These are phyloP conservation scores for Davidsoniella eucalypti DNA, from an alignment of 2,329 filamentous ascomycete genomes.

Conservation along the genomic window DNA sequence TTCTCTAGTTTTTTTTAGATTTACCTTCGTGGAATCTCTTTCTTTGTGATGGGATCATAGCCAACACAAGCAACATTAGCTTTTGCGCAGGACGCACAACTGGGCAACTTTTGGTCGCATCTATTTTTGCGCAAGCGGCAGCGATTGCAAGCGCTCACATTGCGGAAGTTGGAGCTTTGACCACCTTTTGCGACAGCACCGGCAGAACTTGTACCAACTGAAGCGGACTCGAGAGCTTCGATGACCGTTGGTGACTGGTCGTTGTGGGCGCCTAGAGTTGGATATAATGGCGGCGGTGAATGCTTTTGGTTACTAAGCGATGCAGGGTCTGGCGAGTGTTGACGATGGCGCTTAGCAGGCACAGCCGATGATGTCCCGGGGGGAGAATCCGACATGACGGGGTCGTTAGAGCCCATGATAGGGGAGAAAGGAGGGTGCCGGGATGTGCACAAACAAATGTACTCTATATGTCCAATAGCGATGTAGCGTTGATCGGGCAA, in stretches of 20 bases:
- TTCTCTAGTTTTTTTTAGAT: slow-evolving; percentile 30
- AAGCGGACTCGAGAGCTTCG: background rate
- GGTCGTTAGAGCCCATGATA: too few species aligned
- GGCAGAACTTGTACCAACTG: slow-evolving; percentile 15
- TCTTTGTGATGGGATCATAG: slow-evolving; percentile 91
- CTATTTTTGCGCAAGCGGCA: slow-evolving; percentile 86
- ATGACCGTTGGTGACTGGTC: too few species aligned
- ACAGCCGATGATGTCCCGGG: slow-evolving; percentile 18
- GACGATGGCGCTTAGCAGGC: slow-evolving; percentile 41
- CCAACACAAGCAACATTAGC: slow-evolving; percentile 83
- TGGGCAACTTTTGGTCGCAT: slow-evolving; percentile 83
- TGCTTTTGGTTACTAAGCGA: background rate
- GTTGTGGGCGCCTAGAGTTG: too few species aligned
- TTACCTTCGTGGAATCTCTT: slow-evolving; percentile 82
- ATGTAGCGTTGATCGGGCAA: too few species aligned
- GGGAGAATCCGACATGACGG: background rate
- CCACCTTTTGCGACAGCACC: slow-evolving; percentile 28
- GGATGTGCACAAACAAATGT: too few species aligned
- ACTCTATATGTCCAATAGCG: too few species aligned
- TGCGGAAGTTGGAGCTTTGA: slow-evolving; percentile 56
- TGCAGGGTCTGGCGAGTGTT: slow-evolving; percentile 30
- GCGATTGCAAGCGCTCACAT: slow-evolving; percentile 87
- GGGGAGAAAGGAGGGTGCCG: background rate
- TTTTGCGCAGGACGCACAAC: slow-evolving; percentile 84
- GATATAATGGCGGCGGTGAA: background rate